These are phyloP conservation scores for Starmerella vaccinii DNA, from an alignment of 805 yeast species.

Conservation along the genomic window DNA sequence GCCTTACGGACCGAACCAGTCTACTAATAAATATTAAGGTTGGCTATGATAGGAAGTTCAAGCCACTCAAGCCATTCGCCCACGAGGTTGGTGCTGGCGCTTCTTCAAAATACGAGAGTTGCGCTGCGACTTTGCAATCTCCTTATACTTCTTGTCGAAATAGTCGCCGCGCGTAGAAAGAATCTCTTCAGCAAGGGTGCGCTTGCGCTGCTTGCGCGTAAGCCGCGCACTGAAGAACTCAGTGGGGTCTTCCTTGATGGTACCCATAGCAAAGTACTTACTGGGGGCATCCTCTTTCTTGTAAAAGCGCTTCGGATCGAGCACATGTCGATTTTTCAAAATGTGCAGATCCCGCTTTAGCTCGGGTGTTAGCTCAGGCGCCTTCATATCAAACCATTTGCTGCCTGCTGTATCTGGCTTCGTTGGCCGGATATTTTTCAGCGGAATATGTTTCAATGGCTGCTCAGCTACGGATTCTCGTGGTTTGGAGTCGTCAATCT, in stretches of 20 bases:
- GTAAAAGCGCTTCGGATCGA: slow-evolving; percentile 93
- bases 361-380: slow-evolving; percentile 59
- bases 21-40: neutral
- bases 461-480: neutral
- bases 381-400: slow-evolving; percentile 75
- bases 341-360: slow-evolving; percentile 68
- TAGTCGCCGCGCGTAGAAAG: slow-evolving; percentile 52
- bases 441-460: slow-evolving; percentile 23
- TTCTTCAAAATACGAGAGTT: slow-evolving; percentile 43
- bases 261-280: slow-evolving; percentile 78
- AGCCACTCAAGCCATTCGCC: slow-evolving; percentile 1
- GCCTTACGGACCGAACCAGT: too few species aligned
- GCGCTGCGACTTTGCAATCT: slow-evolving; percentile 56
- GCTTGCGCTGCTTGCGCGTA: slow-evolving; percentile 60
- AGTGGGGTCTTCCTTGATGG: slow-evolving; percentile 69
- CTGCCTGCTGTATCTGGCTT: slow-evolving; percentile 38
- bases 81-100: slow-evolving; percentile 40
- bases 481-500: neutral
- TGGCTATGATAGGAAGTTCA: neutral
- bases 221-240: slow-evolving; percentile 65
- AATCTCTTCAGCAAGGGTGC: slow-evolving; percentile 71
- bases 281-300: slow-evolving; percentile 64
- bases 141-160: slow-evolving; percentile 74
- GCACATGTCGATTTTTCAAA: slow-evolving; percentile 74
- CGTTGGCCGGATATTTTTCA: slow-evolving; percentile 23